A percentile compares a stretch with the other conserved stretches of the same genome.
Evolutionary conservation across 2,329 filamentous ascomycete genomes (phyloP).

Genomic region (Apiospora aurea): DNA sequence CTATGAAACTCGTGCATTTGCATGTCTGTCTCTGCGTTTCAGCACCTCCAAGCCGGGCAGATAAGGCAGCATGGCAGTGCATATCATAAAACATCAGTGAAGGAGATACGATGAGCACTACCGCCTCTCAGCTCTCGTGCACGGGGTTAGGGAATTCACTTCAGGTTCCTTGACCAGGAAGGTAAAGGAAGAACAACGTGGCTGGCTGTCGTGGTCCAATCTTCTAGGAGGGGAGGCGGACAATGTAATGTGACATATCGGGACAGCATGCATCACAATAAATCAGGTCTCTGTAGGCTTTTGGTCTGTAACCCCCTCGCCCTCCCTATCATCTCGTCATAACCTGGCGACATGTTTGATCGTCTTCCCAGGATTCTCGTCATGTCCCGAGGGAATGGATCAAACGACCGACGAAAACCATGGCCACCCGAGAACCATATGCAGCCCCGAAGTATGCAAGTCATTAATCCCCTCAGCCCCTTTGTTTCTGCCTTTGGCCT

Average conservation of each 20-base stretch:
- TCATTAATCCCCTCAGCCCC: background rate
- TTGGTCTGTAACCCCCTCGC: background rate
- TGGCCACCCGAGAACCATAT: background rate
- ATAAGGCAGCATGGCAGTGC: background rate
- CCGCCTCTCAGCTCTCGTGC: too few relatives aligned
- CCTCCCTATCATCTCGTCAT: background rate
- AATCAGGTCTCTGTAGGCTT: background rate
- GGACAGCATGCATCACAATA: background rate
- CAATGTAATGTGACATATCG: background rate
- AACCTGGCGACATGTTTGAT: background rate
- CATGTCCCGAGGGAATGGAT: constrained; percentile 8
- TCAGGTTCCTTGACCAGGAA: too few relatives aligned
- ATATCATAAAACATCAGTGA: background rate
- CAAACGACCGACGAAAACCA: background rate
- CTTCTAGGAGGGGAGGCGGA: too few relatives aligned
- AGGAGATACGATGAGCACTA: background rate
- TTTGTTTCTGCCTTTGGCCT: background rate
- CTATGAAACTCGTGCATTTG: constrained; percentile 13
- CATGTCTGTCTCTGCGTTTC: background rate
- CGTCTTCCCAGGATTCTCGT: background rate
- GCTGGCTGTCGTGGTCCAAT: background rate
- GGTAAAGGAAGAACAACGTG: background rate
- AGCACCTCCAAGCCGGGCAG: background rate
- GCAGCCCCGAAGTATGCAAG: background rate
- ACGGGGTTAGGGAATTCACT: background rate